A percentile compares a stretch with the other conserved stretches of the same genome.
phyloP scores from a whole-genome alignment of 805 yeast species.

The Cyberlindnera xylosilytica region DNA sequence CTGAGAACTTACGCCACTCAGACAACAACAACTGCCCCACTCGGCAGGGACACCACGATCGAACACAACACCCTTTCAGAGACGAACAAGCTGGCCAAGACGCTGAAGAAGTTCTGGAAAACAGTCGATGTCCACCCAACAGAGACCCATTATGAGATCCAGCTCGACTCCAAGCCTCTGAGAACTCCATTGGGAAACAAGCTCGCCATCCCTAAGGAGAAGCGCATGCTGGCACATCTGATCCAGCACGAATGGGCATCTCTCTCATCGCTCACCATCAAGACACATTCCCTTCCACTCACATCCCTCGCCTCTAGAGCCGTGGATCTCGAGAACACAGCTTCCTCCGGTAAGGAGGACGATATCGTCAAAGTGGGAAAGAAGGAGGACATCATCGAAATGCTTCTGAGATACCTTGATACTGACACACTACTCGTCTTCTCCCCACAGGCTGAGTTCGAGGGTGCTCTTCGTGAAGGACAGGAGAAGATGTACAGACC shows the following conservation, averaged over 20 bases:
- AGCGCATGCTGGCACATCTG: conserved; percentile 64
- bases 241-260: conserved; percentile 86
- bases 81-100: conserved; percentile 66
- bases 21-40: background rate
- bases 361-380: conserved; percentile 58
- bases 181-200: conserved; percentile 82
- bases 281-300: conserved; percentile 77
- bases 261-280: conserved; percentile 62
- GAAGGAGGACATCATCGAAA: conserved; percentile 51
- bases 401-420: conserved; percentile 78
- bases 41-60: conserved; percentile 4
- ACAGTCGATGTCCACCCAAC: conserved; percentile 46
- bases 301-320: conserved; percentile 87
- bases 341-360: conserved; percentile 40
- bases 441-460: conserved; percentile 77
- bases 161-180: conserved; percentile 71
- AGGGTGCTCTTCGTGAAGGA: conserved; percentile 74
- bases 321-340: conserved; percentile 59
- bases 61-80: conserved; percentile 32
- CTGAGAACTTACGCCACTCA: conserved; percentile 4
- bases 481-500: conserved; percentile 81
- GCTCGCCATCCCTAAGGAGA: conserved; percentile 57
- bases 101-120: conserved; percentile 79
- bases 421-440: conserved; percentile 91
- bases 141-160: conserved; percentile 43